These are phyloP conservation scores for Dorcoceras hygrometricum DNA, from an alignment of 257 asterid genomes.

Conservation along the genomic window DNA sequence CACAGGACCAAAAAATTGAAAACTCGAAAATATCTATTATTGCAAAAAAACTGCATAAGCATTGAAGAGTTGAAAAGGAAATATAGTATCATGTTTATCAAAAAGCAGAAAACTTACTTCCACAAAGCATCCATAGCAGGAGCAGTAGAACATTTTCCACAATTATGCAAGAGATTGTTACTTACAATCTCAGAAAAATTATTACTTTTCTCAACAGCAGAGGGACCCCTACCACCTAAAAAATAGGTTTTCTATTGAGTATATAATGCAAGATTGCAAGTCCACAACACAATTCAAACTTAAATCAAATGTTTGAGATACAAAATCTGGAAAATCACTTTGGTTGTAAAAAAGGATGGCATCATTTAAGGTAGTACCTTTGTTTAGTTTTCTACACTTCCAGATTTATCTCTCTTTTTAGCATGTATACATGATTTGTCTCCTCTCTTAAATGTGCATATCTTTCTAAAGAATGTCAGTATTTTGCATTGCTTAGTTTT, in stretches of 20 bases:
- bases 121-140: conserved; percentile 1
- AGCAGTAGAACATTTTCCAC: neutral
- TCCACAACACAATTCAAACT: neutral
- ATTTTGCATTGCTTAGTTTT: neutral
- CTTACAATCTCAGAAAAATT: neutral
- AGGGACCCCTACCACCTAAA: neutral
- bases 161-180: neutral
- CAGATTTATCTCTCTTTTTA: neutral
- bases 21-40: neutral
- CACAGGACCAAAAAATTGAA: neutral
- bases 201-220: neutral
- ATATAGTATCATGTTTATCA: neutral
- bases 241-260: neutral
- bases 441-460: neutral
- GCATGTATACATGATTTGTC: neutral
- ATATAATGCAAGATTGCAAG: neutral
- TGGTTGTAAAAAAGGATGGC: neutral
- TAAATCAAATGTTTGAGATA: neutral
- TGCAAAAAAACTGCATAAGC: neutral
- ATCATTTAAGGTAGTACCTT: no score
- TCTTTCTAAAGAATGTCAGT: no score
- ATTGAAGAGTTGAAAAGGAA: neutral
- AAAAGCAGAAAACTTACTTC: neutral
- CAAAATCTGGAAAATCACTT: neutral
- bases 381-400: neutral